These are phyloP conservation scores for Agaricus bisporus DNA, from an alignment of 768 basidiomycete species.

Conservation along the genomic window DNA sequence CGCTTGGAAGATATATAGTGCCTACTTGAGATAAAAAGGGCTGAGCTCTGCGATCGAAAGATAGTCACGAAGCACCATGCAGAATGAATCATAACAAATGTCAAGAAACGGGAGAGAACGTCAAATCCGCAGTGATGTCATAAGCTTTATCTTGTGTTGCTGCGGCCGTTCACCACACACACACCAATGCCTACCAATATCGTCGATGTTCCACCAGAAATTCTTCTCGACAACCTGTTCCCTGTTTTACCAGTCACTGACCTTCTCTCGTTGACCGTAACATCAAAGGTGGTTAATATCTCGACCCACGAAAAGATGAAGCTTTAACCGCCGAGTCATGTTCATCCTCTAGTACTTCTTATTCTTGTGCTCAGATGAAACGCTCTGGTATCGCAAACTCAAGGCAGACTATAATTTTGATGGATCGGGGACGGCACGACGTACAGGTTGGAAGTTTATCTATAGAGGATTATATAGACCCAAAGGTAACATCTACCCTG, in stretches of 20 bases:
- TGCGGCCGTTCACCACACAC: not conserved
- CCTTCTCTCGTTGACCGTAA: slow-evolving; percentile 52
- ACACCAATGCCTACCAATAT: slow-evolving; percentile 1
- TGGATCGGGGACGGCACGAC: slow-evolving; percentile 63
- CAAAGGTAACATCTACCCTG: slow-evolving; percentile 49
- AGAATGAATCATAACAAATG: too few relatives aligned
- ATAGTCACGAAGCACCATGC: too few relatives aligned
- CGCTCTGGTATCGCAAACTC: slow-evolving; percentile 72
- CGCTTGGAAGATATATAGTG: too few relatives aligned
- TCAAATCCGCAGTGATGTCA: too few relatives aligned
- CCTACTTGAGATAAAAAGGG: too few relatives aligned
- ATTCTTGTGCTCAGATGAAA: slow-evolving; percentile 58
- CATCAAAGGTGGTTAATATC: slow-evolving; percentile 40
- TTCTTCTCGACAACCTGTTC: slow-evolving; percentile 71
- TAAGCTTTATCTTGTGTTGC: too few relatives aligned
- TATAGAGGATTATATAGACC: slow-evolving; percentile 63
- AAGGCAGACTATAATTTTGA: slow-evolving; percentile 75
- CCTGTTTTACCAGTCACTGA: slow-evolving; percentile 48
- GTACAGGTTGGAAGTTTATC: slow-evolving; percentile 73
- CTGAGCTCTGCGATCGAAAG: too few relatives aligned
- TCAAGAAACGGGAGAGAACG: too few relatives aligned
- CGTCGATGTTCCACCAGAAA: slow-evolving; percentile 61
- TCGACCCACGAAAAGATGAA: not conserved
- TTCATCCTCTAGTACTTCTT: slow-evolving; percentile 42
- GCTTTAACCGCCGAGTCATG: not conserved